Percentiles rank a stretch among this genome's conserved stretches.
Conservation (phyloP, 2,329 filamentous ascomycete genomes). For the Alternaria metachromatica region DNA sequence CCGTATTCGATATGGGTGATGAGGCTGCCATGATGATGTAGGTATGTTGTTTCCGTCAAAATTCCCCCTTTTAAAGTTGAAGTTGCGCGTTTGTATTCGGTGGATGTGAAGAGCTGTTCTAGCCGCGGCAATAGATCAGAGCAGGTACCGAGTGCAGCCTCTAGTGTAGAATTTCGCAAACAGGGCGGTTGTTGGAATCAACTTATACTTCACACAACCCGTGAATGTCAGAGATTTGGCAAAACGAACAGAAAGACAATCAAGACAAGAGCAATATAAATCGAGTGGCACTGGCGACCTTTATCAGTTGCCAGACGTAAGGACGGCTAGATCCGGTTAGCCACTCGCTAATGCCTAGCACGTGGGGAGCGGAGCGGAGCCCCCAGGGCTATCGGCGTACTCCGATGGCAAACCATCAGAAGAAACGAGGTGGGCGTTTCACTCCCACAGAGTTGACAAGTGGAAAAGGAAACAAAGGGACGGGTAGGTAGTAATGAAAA, state of each 20-base stretch:
- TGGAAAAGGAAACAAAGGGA: neutral
- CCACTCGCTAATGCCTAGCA: slow-evolving; percentile 23
- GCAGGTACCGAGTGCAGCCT: neutral
- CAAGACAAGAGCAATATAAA: neutral
- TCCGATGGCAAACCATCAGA: slow-evolving; percentile 17
- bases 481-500: neutral
- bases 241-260: neutral
- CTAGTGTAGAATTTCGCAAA: neutral
- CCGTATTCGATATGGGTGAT: slow-evolving; percentile 34
- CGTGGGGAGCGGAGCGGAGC: slow-evolving; percentile 21
- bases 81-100: neutral
- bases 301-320: slow-evolving; percentile 22
- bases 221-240: neutral
- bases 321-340: slow-evolving; percentile 17
- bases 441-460: neutral
- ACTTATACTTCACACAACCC: neutral
- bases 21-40: slow-evolving; percentile 38
- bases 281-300: slow-evolving; percentile 1
- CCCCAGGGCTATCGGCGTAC: slow-evolving; percentile 19
- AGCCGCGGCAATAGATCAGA: neutral
- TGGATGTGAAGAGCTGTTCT: neutral
- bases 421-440: slow-evolving; percentile 14
- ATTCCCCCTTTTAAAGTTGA: neutral
- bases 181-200: neutral
- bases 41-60: neutral